Percentiles rank a stretch among this genome's conserved stretches.
These are phyloP conservation scores for Phytophthora tubulina DNA, from an alignment of 352 stramenopile species.

Conservation along the genomic window DNA sequence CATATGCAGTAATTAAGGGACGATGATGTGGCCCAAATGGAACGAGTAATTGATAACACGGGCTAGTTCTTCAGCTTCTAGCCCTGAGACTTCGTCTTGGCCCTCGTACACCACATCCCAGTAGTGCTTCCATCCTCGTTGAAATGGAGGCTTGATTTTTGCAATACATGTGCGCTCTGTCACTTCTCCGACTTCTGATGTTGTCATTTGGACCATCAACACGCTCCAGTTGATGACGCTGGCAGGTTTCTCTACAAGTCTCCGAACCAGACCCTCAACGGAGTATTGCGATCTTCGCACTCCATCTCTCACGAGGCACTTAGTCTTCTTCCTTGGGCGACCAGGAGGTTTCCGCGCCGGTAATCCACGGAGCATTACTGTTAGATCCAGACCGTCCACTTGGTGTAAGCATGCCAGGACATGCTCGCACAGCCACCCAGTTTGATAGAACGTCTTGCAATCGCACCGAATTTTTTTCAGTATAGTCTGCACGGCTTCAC, in stretches of 20 bases:
- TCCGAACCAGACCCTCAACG: background rate
- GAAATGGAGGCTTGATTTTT: background rate
- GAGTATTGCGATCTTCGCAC: background rate
- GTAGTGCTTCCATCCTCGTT: background rate
- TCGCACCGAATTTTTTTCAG: no score
- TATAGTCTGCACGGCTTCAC: no score
- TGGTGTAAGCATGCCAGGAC: no score
- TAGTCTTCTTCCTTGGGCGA: no score
- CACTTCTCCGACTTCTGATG: background rate
- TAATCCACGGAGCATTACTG: no score
- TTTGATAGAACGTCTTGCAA: no score
- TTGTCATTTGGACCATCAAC: background rate
- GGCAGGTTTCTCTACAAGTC: conserved; percentile 3
- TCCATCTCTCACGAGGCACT: no score
- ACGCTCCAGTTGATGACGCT: conserved; percentile 1
- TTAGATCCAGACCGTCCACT: no score
- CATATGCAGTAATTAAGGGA: background rate
- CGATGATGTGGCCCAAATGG: background rate
- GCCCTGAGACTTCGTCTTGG: background rate
- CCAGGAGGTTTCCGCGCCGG: no score
- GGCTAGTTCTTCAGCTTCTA: background rate
- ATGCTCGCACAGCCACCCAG: no score
- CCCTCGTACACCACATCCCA: background rate
- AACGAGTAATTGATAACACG: background rate
- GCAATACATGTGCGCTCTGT: background rate